A percentile compares a stretch with the other conserved stretches of the same genome.
phyloP scores from a whole-genome alignment of 306 rosid species.

The Vicia faba region DNA sequence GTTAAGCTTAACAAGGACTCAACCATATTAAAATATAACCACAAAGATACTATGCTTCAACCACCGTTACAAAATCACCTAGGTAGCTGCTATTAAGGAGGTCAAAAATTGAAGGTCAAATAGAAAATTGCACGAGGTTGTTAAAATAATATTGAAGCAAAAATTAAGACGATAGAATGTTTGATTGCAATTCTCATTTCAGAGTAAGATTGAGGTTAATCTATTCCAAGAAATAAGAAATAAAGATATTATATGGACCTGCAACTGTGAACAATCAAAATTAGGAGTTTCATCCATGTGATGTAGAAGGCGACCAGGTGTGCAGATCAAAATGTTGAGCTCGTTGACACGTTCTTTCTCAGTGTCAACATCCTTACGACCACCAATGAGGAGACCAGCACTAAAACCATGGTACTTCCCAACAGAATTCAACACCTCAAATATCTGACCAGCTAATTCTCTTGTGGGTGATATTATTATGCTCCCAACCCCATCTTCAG shows the following conservation, averaged over 20 bases:
- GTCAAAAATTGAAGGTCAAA: too few relatives aligned
- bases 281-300: constrained; percentile 96
- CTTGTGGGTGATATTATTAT: constrained; percentile 87
- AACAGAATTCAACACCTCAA: constrained; percentile 67
- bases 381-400: constrained; percentile 96
- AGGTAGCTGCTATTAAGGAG: neutral
- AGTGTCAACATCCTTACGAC: constrained; percentile 66
- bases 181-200: constrained; percentile 20
- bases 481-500: constrained; percentile 87
- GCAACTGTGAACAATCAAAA: constrained; percentile 86
- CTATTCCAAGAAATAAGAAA: neutral
- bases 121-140: too few relatives aligned
- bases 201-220: neutral
- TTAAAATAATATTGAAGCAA: too few relatives aligned
- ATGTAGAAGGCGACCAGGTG: constrained; percentile 91
- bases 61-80: constrained; percentile 1
- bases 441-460: constrained; percentile 78
- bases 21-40: constrained; percentile 6
- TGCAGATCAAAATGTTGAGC: constrained; percentile 84
- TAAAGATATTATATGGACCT: constrained; percentile 53
- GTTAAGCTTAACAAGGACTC: neutral
- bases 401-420: constrained; percentile 81
- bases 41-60: constrained; percentile 2
- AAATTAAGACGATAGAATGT: neutral
- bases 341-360: constrained; percentile 77